These are phyloP conservation scores for Polysphondylium violaceum DNA, from an alignment of 78 protist species.

Conservation along the genomic window DNA sequence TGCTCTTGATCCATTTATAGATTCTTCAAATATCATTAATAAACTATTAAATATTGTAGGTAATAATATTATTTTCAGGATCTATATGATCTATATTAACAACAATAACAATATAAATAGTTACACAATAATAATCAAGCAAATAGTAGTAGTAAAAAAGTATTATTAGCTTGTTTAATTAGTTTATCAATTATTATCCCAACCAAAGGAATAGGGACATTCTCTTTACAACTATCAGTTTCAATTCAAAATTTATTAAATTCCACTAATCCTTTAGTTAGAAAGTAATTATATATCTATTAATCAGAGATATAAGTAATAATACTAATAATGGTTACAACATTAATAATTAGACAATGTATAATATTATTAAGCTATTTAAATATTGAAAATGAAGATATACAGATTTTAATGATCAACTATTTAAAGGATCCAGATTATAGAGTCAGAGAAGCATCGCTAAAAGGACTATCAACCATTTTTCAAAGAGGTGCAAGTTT, in stretches of 20 bases:
- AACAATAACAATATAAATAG: not conserved
- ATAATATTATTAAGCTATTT: no score
- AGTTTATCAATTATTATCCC: constrained; percentile 2
- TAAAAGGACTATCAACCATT: constrained; percentile 18
- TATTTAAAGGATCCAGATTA: constrained; percentile 60
- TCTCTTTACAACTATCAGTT: not conserved
- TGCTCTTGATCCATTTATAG: constrained; percentile 61
- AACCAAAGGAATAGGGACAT: not conserved
- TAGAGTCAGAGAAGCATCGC: constrained; percentile 45
- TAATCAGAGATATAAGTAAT: no score
- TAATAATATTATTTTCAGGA: not conserved
- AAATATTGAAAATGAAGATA: constrained; percentile 35
- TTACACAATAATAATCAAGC: not conserved
- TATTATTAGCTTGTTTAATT: constrained; percentile 8
- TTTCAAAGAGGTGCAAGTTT: constrained; percentile 45
- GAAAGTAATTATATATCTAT: no score
- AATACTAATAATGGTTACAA: constrained; percentile 19
- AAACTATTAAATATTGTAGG: constrained; percentile 26
- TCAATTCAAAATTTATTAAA: constrained; percentile 10
- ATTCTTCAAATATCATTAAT: constrained; percentile 9
- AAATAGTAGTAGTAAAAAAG: constrained; percentile 6
- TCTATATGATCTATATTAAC: not conserved
- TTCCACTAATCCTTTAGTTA: constrained; percentile 23
- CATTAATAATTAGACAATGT: no score
- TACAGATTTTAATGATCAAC: constrained; percentile 28